Evolutionary conservation across 1,284 basidiomycete genomes (phyloP), one percentile per base, ranked within the genome.

Genomic region (Salmacisia buchloeana): DNA sequence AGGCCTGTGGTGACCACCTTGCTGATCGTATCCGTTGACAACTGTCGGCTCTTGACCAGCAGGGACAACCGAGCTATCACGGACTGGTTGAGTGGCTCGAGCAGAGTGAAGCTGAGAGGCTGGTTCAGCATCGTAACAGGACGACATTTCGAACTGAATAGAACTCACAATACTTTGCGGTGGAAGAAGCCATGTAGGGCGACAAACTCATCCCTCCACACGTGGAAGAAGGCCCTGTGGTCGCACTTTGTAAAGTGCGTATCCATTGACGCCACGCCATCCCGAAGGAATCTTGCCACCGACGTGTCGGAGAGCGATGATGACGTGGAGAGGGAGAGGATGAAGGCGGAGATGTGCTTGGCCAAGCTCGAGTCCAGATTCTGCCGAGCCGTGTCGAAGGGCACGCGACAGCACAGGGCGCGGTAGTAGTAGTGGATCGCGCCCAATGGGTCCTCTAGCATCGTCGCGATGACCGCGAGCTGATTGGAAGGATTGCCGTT

Each of bases 401-500:
- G 90, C 62, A 87, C 85, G 33, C 85, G 85, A 54, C 93, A 90
- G 72, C 92, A 94, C 5, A 97, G 82, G 0, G 94, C 91, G 39
- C 92, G 88, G 76, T 94, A 94, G 81, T 97, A 94, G 78, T 94
- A 88, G 69, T 91, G 86, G 15, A 91, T 83, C 33, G 90, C 88
- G 31, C 83, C 82, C 71, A 96, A 92, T n/a, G 85, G 84, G 80
- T 97, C 92, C 67, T 85, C 85, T 71, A 88, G 84, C 80, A 94
- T 94, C 25, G 88, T 87, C 1, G 92, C 86, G 31, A 98, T 85
- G 57, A 97, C 93, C 0, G 94, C 94, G 31, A 98, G 86, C 81
- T 97, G 94, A 78, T 97, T 94, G 43, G 89, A 94, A 1, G 94
- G 87, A 74, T 94, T 93, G 60, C 77, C 77, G 45, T 72, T 67